Evolutionary conservation across 2,329 filamentous ascomycete genomes (phyloP), one percentile per base, ranked within the genome.

Genomic region (Seiridium cupressi): DNA sequence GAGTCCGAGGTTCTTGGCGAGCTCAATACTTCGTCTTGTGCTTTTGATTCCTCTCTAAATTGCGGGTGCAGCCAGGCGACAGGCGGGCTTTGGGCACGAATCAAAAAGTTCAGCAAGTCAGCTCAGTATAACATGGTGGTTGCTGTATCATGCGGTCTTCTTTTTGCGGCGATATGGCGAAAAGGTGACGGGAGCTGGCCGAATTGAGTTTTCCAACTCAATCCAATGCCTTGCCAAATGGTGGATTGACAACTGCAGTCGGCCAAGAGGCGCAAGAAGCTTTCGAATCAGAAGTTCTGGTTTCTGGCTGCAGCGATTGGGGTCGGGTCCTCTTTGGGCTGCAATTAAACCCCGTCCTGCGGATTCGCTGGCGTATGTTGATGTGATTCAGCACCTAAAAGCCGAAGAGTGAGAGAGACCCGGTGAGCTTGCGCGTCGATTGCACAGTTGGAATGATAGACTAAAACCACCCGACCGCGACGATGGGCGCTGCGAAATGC

Each of bases 71-170:
- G 32, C 13, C 35, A n/a, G 9, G n/a, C 49, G 11, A 36, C 13
- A 40, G 32, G 38, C 38, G 31, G 18, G 44, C 31, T 4, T 55
- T 57, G 56, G 42, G 59, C 59, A 54, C 40, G 31, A 38, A 40
- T 46, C 7, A 42, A 51, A 40, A 56, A 44, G 60, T 56, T 57
- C 60, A 61, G 51, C 46, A 35, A 53, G 55, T n/a, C 56, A 26
- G 38, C 51, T 44, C 44, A 44, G 44, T 55, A 58, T 58, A 51
- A 36, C 55, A 51, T 58, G 31, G 46, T 57, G 59, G 53, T 26
- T 26, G 18, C 18, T 26, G 18, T 26, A 26, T 26, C 18, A 26
- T 26, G 18, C 18, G 18, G 18, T 26, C 18, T 26, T 26, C 18
- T 26, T 26, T 26, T 26, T 26, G 18, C 18, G 18, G 18, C 18